Conservation (phyloP, 495 filamentous ascomycete genomes). For the Talaromyces trachyspermus region DNA sequence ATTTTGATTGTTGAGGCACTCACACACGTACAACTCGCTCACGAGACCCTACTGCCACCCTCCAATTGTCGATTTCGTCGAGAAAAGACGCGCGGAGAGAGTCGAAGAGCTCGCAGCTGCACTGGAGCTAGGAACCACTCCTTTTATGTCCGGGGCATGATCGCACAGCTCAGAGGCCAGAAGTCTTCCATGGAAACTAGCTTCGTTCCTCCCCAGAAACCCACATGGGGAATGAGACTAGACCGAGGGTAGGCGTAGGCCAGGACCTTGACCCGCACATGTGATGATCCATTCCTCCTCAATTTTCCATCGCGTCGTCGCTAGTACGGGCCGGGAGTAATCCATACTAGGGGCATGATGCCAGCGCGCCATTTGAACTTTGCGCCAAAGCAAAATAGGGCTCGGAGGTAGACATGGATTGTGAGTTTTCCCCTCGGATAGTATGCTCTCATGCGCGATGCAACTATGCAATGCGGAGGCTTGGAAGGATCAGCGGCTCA, state of each 20-base stretch:
- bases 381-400: constrained; percentile 3
- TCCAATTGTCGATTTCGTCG: constrained; percentile 6
- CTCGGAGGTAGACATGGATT: neutral
- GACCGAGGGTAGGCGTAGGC: neutral
- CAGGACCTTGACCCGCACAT: constrained; percentile 5
- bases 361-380: too few species aligned
- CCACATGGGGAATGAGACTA: neutral
- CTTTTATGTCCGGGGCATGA: neutral
- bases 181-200: neutral
- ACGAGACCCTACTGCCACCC: neutral
- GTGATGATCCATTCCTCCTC: neutral
- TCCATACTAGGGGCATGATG: neutral
- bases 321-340: neutral
- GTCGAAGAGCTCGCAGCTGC: neutral
- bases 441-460: neutral
- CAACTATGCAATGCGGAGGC: neutral
- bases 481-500: neutral
- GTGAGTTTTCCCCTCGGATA: constrained; percentile 1
- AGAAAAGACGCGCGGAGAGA: constrained; percentile 3
- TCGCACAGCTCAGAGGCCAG: neutral
- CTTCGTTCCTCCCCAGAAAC: neutral
- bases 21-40: neutral
- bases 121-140: neutral
- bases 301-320: neutral
- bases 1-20: neutral